phyloP scores from a whole-genome alignment of 306 rosid species.

The Lablab purpureus region DNA sequence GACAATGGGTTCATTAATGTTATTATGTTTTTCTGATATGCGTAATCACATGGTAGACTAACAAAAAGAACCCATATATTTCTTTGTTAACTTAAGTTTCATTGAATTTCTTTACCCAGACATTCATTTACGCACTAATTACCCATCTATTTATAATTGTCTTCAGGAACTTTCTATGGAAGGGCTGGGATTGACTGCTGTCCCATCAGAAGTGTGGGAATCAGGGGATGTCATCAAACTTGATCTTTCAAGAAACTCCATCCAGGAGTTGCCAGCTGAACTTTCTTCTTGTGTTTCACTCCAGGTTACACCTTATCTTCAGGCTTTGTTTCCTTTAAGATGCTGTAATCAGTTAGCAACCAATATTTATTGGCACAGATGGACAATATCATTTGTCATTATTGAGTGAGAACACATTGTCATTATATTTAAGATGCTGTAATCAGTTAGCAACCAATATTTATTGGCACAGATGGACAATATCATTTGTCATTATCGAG shows the following conservation, averaged over 20 bases:
- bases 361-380: conserved; percentile 1
- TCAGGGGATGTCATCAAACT: conserved; percentile 73
- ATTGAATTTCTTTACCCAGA: conserved; percentile 24
- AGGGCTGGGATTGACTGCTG: conserved; percentile 76
- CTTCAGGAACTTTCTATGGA: conserved; percentile 86
- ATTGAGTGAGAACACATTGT: background rate
- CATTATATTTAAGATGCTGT: conserved; percentile 19
- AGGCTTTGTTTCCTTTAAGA: conserved; percentile 33
- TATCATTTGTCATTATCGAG: background rate
- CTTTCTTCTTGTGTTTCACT: conserved; percentile 80
- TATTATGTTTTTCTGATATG: conserved; percentile 27
- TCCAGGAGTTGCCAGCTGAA: conserved; percentile 85
- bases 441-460: conserved; percentile 14
- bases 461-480: conserved; percentile 2
- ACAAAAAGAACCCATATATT: conserved; percentile 7
- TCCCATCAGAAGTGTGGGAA: conserved; percentile 91
- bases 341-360: conserved; percentile 20
- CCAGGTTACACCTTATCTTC: conserved; percentile 61
- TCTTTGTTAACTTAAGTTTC: conserved; percentile 17
- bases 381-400: background rate
- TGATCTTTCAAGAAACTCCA: conserved; percentile 80
- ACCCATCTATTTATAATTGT: conserved; percentile 35
- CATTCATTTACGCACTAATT: conserved; percentile 28
- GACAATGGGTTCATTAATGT: conserved; percentile 16
- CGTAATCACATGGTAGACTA: conserved; percentile 26